Base-by-base conservation (phyloP, 345 rosid genomes). In the Aquilaria yunnanensis region DNA sequence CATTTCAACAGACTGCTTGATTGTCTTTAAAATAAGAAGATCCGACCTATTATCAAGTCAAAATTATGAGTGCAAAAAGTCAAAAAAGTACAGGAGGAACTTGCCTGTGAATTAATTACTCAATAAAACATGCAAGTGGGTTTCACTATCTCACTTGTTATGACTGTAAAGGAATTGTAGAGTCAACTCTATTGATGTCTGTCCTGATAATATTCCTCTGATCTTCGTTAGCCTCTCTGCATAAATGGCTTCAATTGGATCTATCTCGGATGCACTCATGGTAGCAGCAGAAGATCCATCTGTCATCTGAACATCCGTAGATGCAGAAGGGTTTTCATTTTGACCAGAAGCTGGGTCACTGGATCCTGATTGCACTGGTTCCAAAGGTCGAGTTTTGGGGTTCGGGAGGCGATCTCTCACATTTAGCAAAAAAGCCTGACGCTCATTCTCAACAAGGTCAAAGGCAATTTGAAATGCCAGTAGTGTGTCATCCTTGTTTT, bases 1-100 rank as follows among this genome's bases (percentile, higher is more conserved):
- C 96, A 91, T 89, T 78, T 91, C 99, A 54, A 95, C 96, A 46
- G 98, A 95, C 81, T 95, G 99, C 71, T 95, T 95, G 57, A 95
- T 91, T 59, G 96, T 89, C 84, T 91, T 95, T 71, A 91, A 73
- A 61, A 95, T 95, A 63, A 95, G 84, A 16, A 95, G 84, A 80
- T 95, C 98, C 2, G 99, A 95, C 70, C 99, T 95, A 73, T n/a
- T 63, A 57, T 60, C 56, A 69, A 71, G 73, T 34, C 53, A 70
- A 13, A 67, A 51, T 9, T 23, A 56, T 57, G 43, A 37, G 43
- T 37, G 5, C 49, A 57, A 46, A 61, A 32, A 32, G 47, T 58
- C 9, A 67, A 59, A 11, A 55, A 54, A 53, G 10, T 4, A 14
- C 12, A 43, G 43, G 23, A 57, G 31, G 37, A 13, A 23, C 30